Conservation (phyloP, 2,329 filamentous ascomycete genomes). For the Nothophaeocryptopus gaeumannii region DNA sequence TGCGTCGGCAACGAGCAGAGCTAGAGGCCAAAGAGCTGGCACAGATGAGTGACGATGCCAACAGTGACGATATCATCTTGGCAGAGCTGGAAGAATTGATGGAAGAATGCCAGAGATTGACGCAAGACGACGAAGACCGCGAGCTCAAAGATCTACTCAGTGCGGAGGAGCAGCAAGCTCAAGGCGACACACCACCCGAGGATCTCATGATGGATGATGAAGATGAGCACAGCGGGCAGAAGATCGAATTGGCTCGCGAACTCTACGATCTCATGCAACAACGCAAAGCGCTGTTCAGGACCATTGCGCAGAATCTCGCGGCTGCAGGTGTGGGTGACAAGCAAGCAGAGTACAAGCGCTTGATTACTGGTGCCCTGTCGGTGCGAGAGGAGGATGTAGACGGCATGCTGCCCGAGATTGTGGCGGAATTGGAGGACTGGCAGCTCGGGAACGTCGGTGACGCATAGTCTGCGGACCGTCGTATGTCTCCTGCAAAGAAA, state of each 20-base stretch:
- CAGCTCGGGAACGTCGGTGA: conserved; percentile 7
- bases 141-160: conserved; percentile 37
- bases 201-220: conserved; percentile 24
- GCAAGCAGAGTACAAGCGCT: conserved; percentile 68
- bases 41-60: conserved; percentile 40
- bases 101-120: conserved; percentile 41
- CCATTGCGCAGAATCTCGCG: conserved; percentile 67
- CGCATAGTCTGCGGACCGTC: neutral
- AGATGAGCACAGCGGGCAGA: conserved; percentile 51
- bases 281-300: conserved; percentile 60
- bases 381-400: conserved; percentile 68
- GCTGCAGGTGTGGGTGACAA: conserved; percentile 67
- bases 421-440: conserved; percentile 44
- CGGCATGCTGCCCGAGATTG: conserved; percentile 53
- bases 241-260: conserved; percentile 57
- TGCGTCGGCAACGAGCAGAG: conserved; percentile 55
- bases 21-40: conserved; percentile 52
- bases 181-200: conserved; percentile 12
- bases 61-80: conserved; percentile 38
- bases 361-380: conserved; percentile 67
- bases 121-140: conserved; percentile 45
- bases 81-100: conserved; percentile 37
- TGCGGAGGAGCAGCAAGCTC: conserved; percentile 34
- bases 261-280: conserved; percentile 55
- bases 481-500: neutral